These are phyloP conservation scores for Colletotrichum echinochloae DNA, from an alignment of 2,329 filamentous ascomycete species.

Conservation along the genomic window DNA sequence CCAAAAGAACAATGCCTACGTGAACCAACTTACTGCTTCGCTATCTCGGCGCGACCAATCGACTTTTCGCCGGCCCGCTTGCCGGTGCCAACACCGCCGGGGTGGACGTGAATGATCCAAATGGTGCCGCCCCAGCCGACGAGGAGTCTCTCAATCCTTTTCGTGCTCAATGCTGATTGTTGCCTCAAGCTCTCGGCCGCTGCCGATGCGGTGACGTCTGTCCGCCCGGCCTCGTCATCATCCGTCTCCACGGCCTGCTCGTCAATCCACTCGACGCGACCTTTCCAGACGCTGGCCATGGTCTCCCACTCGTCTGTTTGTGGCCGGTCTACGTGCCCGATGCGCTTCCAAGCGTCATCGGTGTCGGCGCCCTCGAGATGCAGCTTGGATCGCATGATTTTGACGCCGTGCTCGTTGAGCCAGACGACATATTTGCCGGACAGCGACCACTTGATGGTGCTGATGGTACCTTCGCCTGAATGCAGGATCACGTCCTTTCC, in stretches of 20 bases:
- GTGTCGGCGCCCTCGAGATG: conserved; percentile 80
- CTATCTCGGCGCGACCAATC: conserved; percentile 86
- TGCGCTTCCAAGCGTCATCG: conserved; percentile 92
- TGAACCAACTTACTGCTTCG: conserved; percentile 81
- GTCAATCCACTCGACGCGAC: conserved; percentile 92
- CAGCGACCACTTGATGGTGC: conserved; percentile 92
- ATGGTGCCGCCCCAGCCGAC: conserved; percentile 97
- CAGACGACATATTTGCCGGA: conserved; percentile 94
- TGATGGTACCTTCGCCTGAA: conserved; percentile 91
- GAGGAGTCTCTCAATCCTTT: conserved; percentile 79
- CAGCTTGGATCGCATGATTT: conserved; percentile 93
- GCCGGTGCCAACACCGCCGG: conserved; percentile 75
- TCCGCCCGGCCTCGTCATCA: conserved; percentile 61
- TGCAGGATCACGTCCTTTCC: conserved; percentile 91
- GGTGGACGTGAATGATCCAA: conserved; percentile 93
- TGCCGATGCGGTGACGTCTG: conserved; percentile 54
- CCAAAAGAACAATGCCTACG: not conserved
- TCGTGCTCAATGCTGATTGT: conserved; percentile 60
- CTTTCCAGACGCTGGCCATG: conserved; percentile 97
- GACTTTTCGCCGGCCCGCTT: conserved; percentile 77
- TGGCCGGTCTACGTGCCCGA: conserved; percentile 91
- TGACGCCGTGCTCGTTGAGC: conserved; percentile 97
- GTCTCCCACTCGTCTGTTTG: conserved; percentile 91
- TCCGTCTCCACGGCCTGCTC: conserved; percentile 82
- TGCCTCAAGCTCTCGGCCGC: conserved; percentile 62